Evolutionary conservation across 371 early-diverging fungal genomes (phyloP).

Genomic region (Aphelidium insulamus): DNA sequence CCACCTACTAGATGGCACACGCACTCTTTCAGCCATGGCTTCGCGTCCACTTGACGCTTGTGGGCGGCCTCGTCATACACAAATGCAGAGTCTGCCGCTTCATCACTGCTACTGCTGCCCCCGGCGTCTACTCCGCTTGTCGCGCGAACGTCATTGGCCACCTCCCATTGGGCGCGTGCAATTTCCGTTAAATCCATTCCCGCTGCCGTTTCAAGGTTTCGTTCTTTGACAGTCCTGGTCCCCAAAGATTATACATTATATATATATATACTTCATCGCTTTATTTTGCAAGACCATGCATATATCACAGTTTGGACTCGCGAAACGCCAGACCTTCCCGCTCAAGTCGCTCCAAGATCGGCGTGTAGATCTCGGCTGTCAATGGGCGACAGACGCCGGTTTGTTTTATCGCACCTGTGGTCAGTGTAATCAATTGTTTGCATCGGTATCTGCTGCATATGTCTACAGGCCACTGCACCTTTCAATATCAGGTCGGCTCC

Average conservation of each 20-base stretch:
- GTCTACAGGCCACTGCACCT: too few relatives aligned
- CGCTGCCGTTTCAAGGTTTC: not conserved
- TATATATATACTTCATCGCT: too few relatives aligned
- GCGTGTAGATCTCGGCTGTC: slow-evolving; percentile 43
- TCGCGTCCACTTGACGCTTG: slow-evolving; percentile 27
- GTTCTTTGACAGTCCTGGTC: not conserved
- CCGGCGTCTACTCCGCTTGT: not conserved
- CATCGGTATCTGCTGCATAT: slow-evolving; percentile 3
- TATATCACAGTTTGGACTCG: slow-evolving; percentile 13
- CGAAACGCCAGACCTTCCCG: slow-evolving; percentile 42
- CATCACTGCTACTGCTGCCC: not conserved
- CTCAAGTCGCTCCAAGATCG: slow-evolving; percentile 42
- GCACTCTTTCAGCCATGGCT: slow-evolving; percentile 65
- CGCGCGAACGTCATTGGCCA: not conserved
- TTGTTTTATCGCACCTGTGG: slow-evolving; percentile 17
- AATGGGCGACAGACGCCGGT: slow-evolving; percentile 58
- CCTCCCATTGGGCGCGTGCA: not conserved
- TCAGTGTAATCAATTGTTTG: not conserved
- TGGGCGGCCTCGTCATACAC: slow-evolving; percentile 41
- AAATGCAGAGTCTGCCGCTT: not conserved
- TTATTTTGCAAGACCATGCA: too few relatives aligned
- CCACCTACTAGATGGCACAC: slow-evolving; percentile 1
- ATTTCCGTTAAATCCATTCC: slow-evolving; percentile 1
- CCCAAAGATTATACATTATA: too few relatives aligned
- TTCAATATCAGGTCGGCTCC: slow-evolving; percentile 55